Evolutionary conservation across 2,329 filamentous ascomycete genomes (phyloP).

Genomic region (Cylindrodendrum hubeiense): DNA sequence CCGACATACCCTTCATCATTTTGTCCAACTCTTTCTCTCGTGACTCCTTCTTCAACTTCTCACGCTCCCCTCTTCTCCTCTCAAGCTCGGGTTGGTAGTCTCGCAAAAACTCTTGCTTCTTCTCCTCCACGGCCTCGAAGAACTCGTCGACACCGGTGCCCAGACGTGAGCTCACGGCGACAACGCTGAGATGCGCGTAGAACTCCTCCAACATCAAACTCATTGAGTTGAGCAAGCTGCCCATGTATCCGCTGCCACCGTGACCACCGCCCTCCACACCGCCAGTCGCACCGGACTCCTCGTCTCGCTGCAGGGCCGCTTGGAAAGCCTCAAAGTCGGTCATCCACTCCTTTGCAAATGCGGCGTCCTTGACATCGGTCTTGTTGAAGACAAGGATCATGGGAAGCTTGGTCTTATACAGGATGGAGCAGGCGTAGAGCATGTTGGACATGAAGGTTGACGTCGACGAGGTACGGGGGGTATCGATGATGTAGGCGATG

Average conservation of each 20-base stretch:
- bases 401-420: constrained; percentile 98
- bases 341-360: constrained; percentile 99
- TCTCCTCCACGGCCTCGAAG: constrained; percentile 88
- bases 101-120: constrained; percentile 86
- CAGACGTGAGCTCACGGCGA: constrained; percentile 93
- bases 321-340: constrained; percentile 98
- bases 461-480: constrained; percentile 90
- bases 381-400: constrained; percentile 99
- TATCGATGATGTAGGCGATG: constrained; percentile 97
- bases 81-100: constrained; percentile 96
- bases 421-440: constrained; percentile 97
- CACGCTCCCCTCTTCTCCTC: constrained; percentile 78
- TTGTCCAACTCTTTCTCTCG: constrained; percentile 88
- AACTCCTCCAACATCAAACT: constrained; percentile 97
- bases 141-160: constrained; percentile 94
- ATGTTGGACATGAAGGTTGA: constrained; percentile 99
- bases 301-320: constrained; percentile 82
- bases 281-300: constrained; percentile 81
- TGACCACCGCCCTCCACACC: constrained; percentile 76
- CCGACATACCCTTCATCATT: constrained; percentile 93
- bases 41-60: constrained; percentile 77
- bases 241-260: constrained; percentile 94
- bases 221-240: constrained; percentile 96
- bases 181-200: constrained; percentile 92
- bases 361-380: constrained; percentile 92